Base-by-base conservation (phyloP, 2,329 filamentous ascomycete genomes). In the Myriosclerotinia scirpicola region DNA sequence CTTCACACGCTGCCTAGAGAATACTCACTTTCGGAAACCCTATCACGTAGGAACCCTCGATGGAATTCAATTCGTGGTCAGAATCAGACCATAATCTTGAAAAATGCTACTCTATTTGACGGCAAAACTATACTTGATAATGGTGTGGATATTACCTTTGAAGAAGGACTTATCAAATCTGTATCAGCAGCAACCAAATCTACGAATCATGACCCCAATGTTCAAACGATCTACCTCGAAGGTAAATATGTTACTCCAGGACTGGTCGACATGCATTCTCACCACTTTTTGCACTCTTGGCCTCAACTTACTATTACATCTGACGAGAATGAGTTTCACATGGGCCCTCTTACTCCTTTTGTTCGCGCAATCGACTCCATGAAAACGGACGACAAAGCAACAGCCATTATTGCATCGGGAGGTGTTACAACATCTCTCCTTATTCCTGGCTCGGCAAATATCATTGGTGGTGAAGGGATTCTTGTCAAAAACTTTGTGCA, bases 401-500 rank as follows among this genome's bases (percentile, higher is more conserved):
- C 77, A 3, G 71, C 60, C 7, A 71, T 79, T 26, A 78, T 82
- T 67, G 76, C 78, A 11, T 80, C 79, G 6, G 81, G 81, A 11
- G 81, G 80, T 34, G 75, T 81, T 26, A 82, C 80, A 1, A 78
- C 79, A 3, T 80, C 79, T n/a, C 75, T 82, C n/a, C 74, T 82
- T 46, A 72, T 82, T 30, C 79, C 80, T 0, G 80, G 80, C 6
- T 78, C 78, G 3, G 77, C 76, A 44, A 82, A 81, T 67, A 77
- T 80, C 64, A 80, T 82, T 70, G 79, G 78, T n/a, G 80, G 80
- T 11, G 80, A 82, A 72, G 80, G 77, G 6, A 73, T 77, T 9
- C 69, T 78, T 6, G 75, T 82, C 17, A 82, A 82, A 73, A 81
- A 81, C 69, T 66, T 74, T 0, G 70, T 77, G 7, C 72, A 72